Conservation (phyloP, 306 rosid genomes). For the Rosa multiflora region DNA sequence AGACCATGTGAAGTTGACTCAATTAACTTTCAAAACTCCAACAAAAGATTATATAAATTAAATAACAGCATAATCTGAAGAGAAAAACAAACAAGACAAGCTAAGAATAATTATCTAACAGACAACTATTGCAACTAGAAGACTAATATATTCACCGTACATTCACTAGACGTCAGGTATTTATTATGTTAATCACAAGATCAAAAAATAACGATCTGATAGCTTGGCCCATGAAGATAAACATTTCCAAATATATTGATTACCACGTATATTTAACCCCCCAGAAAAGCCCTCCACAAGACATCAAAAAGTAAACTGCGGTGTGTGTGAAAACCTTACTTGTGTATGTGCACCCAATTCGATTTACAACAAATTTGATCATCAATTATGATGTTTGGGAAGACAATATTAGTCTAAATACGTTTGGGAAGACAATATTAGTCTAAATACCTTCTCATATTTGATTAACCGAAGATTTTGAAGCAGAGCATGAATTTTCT, state of each 20-base stretch:
- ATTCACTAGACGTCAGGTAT: neutral
- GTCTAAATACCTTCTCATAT: constrained; percentile 49
- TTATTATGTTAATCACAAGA: no score
- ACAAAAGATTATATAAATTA: neutral
- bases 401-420: constrained; percentile 22
- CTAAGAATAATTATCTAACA: neutral
- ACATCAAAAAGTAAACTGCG: neutral
- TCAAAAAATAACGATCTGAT: constrained; percentile 5
- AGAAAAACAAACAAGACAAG: neutral
- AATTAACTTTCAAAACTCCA: neutral
- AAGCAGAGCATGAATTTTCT: constrained; percentile 60
- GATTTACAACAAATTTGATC: neutral
- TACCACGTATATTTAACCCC: constrained; percentile 10
- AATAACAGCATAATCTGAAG: neutral
- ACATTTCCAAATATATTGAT: neutral
- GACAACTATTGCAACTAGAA: neutral
- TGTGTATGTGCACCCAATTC: neutral
- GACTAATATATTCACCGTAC: neutral
- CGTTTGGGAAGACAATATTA: constrained; percentile 25
- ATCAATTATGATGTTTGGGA: constrained; percentile 10
- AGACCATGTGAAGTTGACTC: neutral
- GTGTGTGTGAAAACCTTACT: neutral
- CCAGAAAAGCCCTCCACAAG: constrained; percentile 27
- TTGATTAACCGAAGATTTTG: constrained; percentile 59
- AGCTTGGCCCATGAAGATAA: neutral